Evolutionary conservation across 352 stramenopile genomes (phyloP).

Genomic region (Globisporangium mamillatum): DNA sequence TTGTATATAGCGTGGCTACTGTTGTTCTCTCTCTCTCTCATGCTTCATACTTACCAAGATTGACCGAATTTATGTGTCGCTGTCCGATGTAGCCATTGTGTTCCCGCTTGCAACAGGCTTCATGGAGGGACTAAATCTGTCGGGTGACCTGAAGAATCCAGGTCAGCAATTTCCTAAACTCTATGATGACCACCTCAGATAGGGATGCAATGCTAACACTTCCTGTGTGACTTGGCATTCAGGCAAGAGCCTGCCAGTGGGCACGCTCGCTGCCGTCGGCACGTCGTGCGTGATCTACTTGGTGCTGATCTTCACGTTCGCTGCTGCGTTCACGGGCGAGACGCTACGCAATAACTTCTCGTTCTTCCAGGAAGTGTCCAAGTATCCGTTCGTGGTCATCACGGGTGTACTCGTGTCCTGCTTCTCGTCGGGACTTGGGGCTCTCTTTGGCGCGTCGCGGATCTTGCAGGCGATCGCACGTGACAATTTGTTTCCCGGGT

Average conservation of each 20-base stretch:
- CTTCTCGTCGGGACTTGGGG: conserved; percentile 65
- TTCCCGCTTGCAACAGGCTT: conserved; percentile 83
- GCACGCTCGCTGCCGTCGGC: conserved; percentile 58
- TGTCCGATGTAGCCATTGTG: conserved; percentile 45
- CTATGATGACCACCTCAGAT: too few relatives aligned
- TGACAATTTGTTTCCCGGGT: conserved; percentile 58
- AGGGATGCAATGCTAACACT: background rate
- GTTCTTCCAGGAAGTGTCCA: conserved; percentile 71
- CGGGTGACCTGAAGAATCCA: conserved; percentile 70
- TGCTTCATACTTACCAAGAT: background rate
- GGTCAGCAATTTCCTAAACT: conserved; percentile 21
- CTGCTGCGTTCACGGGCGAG: conserved; percentile 41
- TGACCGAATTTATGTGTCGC: background rate
- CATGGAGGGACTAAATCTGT: conserved; percentile 84
- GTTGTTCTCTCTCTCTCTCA: background rate
- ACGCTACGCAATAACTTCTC: conserved; percentile 71
- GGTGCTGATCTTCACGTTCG: conserved; percentile 71
- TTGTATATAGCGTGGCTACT: background rate
- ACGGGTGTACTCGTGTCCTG: conserved; percentile 62
- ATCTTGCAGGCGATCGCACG: conserved; percentile 75
- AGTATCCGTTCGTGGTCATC: conserved; percentile 55
- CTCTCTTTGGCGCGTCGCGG: conserved; percentile 65
- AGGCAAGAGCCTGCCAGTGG: conserved; percentile 63
- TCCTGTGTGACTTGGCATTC: conserved; percentile 4
- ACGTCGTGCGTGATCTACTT: conserved; percentile 69